Percentiles rank a stretch among this genome's conserved stretches.
These are phyloP conservation scores for Oenanthe sinensis DNA, from an alignment of 129 eudicot species.

Conservation along the genomic window DNA sequence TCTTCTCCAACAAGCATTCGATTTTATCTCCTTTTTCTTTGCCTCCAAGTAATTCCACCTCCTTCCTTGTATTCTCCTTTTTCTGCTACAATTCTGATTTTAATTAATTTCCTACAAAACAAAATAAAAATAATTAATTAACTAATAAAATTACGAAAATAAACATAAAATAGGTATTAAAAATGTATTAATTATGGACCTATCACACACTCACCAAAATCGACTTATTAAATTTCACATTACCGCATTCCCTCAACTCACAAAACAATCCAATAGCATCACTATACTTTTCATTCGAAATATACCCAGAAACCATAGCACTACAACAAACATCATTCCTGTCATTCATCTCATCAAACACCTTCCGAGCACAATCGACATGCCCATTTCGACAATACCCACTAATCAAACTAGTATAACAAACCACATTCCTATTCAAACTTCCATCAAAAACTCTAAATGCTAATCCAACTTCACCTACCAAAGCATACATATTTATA, in stretches of 20 bases:
- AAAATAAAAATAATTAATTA: no score
- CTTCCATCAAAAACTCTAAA: slow-evolving; percentile 31
- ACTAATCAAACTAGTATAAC: slow-evolving; percentile 37
- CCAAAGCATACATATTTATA: slow-evolving; percentile 22
- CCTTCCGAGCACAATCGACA: slow-evolving; percentile 28
- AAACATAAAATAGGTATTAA: no score
- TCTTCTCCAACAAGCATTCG: no score
- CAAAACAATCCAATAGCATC: not conserved
- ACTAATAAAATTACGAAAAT: no score
- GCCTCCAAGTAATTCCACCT: no score
- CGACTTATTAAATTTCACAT: slow-evolving; percentile 1
- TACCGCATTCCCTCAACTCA: not conserved
- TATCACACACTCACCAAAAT: slow-evolving; percentile 9
- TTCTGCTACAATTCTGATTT: no score
- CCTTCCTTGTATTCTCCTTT: no score
- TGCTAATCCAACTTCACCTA: slow-evolving; percentile 18
- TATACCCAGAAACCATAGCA: slow-evolving; percentile 38
- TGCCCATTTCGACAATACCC: slow-evolving; percentile 30
- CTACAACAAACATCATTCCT: slow-evolving; percentile 35
- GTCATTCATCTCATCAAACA: slow-evolving; percentile 35
- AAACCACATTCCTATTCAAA: slow-evolving; percentile 28
- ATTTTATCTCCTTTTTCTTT: no score
- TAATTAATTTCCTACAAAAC: no score
- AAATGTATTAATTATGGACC: no score
- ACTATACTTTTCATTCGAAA: slow-evolving; percentile 5